Percentiles rank a stretch among this genome's conserved stretches.
Evolutionary conservation across 257 asterid species (phyloP).

Genomic region (Perilla frutescens): DNA sequence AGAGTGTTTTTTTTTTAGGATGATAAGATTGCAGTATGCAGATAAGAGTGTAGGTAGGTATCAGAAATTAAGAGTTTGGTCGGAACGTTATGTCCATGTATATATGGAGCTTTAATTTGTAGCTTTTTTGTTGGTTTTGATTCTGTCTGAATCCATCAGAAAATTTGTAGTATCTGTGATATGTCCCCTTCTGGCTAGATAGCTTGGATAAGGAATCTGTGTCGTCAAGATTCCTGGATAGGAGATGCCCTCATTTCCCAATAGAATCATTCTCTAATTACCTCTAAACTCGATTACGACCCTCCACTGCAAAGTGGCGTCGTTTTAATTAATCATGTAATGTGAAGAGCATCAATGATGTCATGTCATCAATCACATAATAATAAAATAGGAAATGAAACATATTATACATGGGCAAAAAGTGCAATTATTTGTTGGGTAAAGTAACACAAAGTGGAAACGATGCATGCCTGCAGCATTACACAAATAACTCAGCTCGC

Average conservation of each 20-base stretch:
- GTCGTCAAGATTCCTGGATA: background rate
- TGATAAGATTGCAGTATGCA: background rate
- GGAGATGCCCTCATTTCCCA: background rate
- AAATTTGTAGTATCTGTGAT: background rate
- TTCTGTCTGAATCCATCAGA: background rate
- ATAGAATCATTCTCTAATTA: background rate
- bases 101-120: background rate
- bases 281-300: too few species aligned
- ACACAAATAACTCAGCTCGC: too few species aligned
- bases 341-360: too few species aligned
- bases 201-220: slow-evolving; percentile 22
- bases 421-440: too few species aligned
- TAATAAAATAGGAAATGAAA: too few species aligned
- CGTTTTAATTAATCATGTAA: background rate
- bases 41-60: slow-evolving; percentile 18
- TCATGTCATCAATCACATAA: too few species aligned
- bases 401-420: too few species aligned
- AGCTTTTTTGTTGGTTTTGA: background rate
- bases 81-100: too few species aligned
- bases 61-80: background rate
- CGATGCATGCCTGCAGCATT: too few species aligned
- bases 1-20: background rate
- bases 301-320: background rate
- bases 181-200: background rate
- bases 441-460: too few species aligned